Evolutionary conservation across 2,329 filamentous ascomycete species (phyloP), one percentile per base, ranked within the genome.

Genomic region (Epichloe coenophiala): DNA sequence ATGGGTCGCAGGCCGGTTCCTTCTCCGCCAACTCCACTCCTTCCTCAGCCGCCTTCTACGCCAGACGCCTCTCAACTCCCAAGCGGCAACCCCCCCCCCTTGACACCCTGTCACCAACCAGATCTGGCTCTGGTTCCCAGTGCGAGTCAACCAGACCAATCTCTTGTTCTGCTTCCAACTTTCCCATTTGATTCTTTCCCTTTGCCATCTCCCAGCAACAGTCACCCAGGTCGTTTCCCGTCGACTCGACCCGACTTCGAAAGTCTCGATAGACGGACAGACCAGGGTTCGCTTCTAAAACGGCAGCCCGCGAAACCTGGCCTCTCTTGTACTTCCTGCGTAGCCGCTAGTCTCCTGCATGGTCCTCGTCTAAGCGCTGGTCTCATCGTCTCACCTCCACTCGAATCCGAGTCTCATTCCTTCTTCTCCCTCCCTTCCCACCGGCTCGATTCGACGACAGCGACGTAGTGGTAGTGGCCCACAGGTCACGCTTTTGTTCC

Each of bases 371-470:
- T 54, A 53, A 51, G 50, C 55, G 55, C 54, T 48, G 43, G 55
- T 45, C 51, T 50, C 45, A 19, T 42, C 57, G 58, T 59, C 53
- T 59, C 54, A 57, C 55, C 43, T 56, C 49, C 35, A 17, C 17
- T 17, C 17, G 17, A 47, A 50, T 49, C 51, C 54, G 49, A 52
- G 47, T 56, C 53, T 51, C 55, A 57, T 59, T 59, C 57, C 58
- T 55, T 58, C 57, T 51, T 55, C 52, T 40, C 55, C 55, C 55
- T 56, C 52, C 52, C 53, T 56, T 60, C 44, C 53, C 43, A 38
- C 45, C 38, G 49, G 35, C 50, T 53, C 51, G 54, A 47, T 45
- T 54, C 54, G 48, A 52, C 50, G 46, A 55, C 53, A 49, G 51
- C 47, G 47, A 54, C 49, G 47, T 48, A 38, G 27, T 48, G 45